These are phyloP conservation scores for Eucalyptus viminalis DNA, from an alignment of 345 rosid genomes.

Conservation along the genomic window DNA sequence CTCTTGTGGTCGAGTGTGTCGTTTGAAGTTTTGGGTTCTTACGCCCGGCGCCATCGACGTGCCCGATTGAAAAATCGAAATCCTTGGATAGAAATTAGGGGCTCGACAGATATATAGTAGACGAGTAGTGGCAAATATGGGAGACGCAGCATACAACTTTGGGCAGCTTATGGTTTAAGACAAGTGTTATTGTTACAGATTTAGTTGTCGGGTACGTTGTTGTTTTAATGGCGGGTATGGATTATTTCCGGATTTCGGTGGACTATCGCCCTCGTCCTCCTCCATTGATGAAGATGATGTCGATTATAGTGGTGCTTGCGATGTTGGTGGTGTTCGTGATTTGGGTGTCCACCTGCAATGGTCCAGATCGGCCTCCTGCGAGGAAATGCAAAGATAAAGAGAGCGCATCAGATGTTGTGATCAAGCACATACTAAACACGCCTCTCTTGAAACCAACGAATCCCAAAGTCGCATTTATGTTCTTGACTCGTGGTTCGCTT, in stretches of 20 bases:
- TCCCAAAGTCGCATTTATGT: not conserved
- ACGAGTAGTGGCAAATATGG: not conserved
- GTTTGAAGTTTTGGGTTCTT: not conserved
- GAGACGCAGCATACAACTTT: not conserved
- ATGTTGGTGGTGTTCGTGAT: not conserved
- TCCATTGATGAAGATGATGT: not conserved
- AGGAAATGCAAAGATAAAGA: not conserved
- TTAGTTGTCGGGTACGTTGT: not conserved
- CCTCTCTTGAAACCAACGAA: not conserved
- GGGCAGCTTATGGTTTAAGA: not conserved
- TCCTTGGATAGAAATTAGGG: not conserved
- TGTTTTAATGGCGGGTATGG: not conserved
- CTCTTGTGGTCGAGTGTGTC: not conserved
- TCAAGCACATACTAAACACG: not conserved
- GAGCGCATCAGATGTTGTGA: not conserved
- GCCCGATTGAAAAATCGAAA: not conserved
- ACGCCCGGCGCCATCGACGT: not conserved
- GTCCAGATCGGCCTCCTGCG: not conserved
- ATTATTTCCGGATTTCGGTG: not conserved
- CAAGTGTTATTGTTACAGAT: not conserved
- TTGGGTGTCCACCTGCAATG: not conserved
- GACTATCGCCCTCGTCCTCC: not conserved
- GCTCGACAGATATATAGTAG: not conserved
- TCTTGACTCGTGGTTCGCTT: not conserved
- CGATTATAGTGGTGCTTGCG: not conserved